Conservation (phyloP, 805 yeast genomes). For the Candida orba region DNA sequence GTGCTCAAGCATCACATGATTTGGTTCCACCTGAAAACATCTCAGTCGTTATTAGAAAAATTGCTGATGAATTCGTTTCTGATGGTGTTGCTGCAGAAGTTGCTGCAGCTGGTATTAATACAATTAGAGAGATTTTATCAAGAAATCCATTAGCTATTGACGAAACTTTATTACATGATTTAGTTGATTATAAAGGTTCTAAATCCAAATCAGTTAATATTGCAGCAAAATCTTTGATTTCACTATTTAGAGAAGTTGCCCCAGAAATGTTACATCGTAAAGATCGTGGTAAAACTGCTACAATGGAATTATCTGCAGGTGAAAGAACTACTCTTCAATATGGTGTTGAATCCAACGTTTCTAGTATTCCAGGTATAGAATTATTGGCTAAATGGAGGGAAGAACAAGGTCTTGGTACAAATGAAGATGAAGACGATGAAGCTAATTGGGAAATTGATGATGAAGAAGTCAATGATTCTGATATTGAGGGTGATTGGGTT, state of each 20-base stretch:
- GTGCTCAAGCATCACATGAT: conserved; percentile 95
- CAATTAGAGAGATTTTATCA: conserved; percentile 86
- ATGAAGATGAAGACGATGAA: conserved; percentile 55
- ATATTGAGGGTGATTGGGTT: conserved; percentile 89
- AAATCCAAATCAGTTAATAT: conserved; percentile 89
- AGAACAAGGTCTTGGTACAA: conserved; percentile 46
- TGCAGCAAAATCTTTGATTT: conserved; percentile 86
- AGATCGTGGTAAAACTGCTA: conserved; percentile 90
- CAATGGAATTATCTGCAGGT: conserved; percentile 68
- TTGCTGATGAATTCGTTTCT: conserved; percentile 95
- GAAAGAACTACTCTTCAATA: conserved; percentile 49
- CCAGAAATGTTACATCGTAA: conserved; percentile 89
- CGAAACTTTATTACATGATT: conserved; percentile 78
- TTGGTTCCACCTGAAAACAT: conserved; percentile 94
- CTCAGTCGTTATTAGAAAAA: conserved; percentile 72
- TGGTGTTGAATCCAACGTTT: conserved; percentile 63
- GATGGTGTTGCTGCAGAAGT: conserved; percentile 98
- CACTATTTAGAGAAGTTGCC: conserved; percentile 87
- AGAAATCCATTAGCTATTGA: conserved; percentile 96
- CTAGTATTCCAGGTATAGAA: conserved; percentile 89
- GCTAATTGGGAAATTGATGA: conserved; percentile 49
- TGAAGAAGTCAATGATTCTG: conserved; percentile 43
- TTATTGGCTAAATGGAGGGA: conserved; percentile 81
- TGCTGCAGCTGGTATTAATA: conserved; percentile 95
- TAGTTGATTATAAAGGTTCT: conserved; percentile 85